phyloP scores from a whole-genome alignment of 306 rosid species.

The Pyrus betulifolia region DNA sequence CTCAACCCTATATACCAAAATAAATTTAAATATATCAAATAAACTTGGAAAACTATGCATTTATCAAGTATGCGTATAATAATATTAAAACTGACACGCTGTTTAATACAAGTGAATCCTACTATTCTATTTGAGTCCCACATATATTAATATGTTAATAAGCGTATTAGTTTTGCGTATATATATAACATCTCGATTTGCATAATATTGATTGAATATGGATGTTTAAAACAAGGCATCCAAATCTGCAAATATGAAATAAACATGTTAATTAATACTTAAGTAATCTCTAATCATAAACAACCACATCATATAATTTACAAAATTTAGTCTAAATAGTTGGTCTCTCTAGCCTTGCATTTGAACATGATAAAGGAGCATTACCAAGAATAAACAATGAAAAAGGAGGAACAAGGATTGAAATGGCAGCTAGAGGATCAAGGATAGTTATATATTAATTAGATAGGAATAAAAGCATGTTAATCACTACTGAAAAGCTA shows the following conservation, averaged over 20 bases:
- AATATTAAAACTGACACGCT: not conserved
- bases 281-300: no score
- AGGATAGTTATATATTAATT: not conserved
- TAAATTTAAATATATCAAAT: not conserved
- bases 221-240: no score
- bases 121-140: not conserved
- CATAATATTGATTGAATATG: no score
- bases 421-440: not conserved
- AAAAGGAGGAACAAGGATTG: not conserved
- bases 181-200: no score
- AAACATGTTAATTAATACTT: no score
- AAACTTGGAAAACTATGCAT: not conserved
- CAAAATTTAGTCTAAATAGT: no score
- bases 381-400: not conserved
- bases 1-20: constrained; percentile 59
- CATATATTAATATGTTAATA: no score
- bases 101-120: no score
- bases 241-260: no score
- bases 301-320: no score
- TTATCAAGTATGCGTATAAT: not conserved
- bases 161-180: not conserved
- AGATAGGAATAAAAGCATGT: not conserved
- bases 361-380: not conserved
- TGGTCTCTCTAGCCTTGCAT: no score
- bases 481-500: constrained; percentile 7